Percentiles rank a stretch among this genome's conserved stretches.
These are phyloP conservation scores for Neocucurbitaria cava DNA, from an alignment of 2,329 filamentous ascomycete species.

Conservation along the genomic window DNA sequence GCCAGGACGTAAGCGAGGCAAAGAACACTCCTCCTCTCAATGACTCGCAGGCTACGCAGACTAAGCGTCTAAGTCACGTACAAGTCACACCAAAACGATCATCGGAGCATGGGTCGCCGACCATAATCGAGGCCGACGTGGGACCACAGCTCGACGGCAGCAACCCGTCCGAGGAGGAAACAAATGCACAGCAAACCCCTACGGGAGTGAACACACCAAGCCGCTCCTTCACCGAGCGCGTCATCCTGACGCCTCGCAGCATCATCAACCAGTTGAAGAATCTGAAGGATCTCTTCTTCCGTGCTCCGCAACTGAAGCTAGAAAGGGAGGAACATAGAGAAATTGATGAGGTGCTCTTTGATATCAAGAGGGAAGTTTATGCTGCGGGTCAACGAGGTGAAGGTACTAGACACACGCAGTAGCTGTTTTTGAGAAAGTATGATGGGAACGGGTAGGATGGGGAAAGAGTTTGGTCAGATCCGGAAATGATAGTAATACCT, in stretches of 20 bases:
- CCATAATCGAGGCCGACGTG: background rate
- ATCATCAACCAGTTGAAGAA: slow-evolving; percentile 57
- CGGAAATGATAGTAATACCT: background rate
- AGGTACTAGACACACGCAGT: background rate
- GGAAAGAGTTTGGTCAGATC: background rate
- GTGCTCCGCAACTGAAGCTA: slow-evolving; percentile 60
- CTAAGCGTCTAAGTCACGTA: slow-evolving; percentile 35
- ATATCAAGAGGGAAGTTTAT: slow-evolving; percentile 76
- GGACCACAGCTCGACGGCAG: slow-evolving; percentile 3
- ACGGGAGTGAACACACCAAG: slow-evolving; percentile 27
- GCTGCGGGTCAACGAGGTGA: slow-evolving; percentile 67
- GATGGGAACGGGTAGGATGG: background rate
- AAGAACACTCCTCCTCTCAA: slow-evolving; percentile 18
- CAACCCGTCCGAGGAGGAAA: slow-evolving; percentile 1
- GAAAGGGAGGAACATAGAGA: slow-evolving; percentile 70
- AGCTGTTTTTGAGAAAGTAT: background rate
- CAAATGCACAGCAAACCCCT: slow-evolving; percentile 9
- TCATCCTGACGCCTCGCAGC: slow-evolving; percentile 51
- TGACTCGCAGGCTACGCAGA: slow-evolving; percentile 14
- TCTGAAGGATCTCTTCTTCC: slow-evolving; percentile 64
- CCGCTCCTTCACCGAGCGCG: slow-evolving; percentile 42
- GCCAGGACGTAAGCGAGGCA: slow-evolving; percentile 41
- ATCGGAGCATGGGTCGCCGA: background rate
- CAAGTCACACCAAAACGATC: slow-evolving; percentile 29
- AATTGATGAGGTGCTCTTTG: slow-evolving; percentile 80